Evolutionary conservation across 2,329 filamentous ascomycete genomes (phyloP), one percentile per base, ranked within the genome.

Genomic region (Exophiala bonariae): DNA sequence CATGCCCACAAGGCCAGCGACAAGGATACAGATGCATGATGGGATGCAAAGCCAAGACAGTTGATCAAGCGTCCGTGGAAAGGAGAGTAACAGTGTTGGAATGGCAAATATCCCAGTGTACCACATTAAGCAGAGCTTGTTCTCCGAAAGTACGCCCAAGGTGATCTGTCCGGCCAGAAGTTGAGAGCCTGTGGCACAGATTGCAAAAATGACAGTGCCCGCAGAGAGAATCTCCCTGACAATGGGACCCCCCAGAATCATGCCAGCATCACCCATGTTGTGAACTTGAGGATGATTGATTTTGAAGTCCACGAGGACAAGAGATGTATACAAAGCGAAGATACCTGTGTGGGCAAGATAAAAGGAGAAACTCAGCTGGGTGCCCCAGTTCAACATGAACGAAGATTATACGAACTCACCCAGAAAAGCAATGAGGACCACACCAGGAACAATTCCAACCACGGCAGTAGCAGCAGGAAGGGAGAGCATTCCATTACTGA

Each of bases 181-280:
- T 55, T 79, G 76, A 14, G 72, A 70, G 3, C 76, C 77, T 0
- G 74, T 73, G 1, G 69, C 72, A 50, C 73, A 78, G 20, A 79
- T 65, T 31, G 75, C 75, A 54, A 80, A 80, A 53, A 77, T 67
- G 43, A 78, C 61, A 0, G 75, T 79, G 3, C 76, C 76, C 14
- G 63, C 67, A 22, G 68, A 69, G 30, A 80, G 66, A 10, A 79
- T 51, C 52, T 77, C 77, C 18, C 75, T 69, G 0, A 78, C 77
- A 4, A 75, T 48, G 2, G 69, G 72, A 2, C 79, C 79, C 44
- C 80, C 78, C 16, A 82, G 66, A 42, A 80, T 72, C 33, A 63
- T 63, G 13, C 78, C 78, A 0, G 76, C 78, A 52, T 81, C 78
- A 33, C 78, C 78, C 65, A 81, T 80, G 41, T 74, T 75, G 56